Conservation (phyloP, 768 basidiomycete species). For the Lactarius indigo region DNA sequence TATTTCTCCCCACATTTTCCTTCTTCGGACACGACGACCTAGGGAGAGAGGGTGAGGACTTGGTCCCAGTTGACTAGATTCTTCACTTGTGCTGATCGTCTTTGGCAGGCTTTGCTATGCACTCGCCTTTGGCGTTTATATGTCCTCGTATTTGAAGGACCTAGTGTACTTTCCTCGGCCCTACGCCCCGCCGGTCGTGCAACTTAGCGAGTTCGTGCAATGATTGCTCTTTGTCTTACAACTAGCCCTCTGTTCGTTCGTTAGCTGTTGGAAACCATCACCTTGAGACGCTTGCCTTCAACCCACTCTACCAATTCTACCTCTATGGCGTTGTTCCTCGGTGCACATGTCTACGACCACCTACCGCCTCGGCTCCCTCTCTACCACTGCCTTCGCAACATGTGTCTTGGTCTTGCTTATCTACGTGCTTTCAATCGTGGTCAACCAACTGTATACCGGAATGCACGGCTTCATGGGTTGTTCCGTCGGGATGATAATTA, state of each 20-base stretch:
- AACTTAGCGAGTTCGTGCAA: conserved; percentile 59
- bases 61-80: not conserved
- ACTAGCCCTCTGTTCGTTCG: not conserved
- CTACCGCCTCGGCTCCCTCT: conserved; percentile 41
- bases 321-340: conserved; percentile 84
- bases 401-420: conserved; percentile 42
- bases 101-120: conserved; percentile 57
- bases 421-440: conserved; percentile 71
- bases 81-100: conserved; percentile 15
- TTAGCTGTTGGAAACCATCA: conserved; percentile 76
- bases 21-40: conserved; percentile 80
- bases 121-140: conserved; percentile 77
- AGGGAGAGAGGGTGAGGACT: conserved; percentile 62
- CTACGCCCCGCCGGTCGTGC: conserved; percentile 85
- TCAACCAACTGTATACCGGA: conserved; percentile 77
- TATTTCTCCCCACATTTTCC: conserved; percentile 76
- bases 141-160: conserved; percentile 87
- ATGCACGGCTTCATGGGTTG: conserved; percentile 89
- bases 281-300: conserved; percentile 89
- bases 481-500: conserved; percentile 49
- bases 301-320: conserved; percentile 92
- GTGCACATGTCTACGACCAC: conserved; percentile 52
- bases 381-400: conserved; percentile 41
- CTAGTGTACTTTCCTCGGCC: conserved; percentile 88
- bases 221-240: not conserved